Evolutionary conservation across 495 filamentous ascomycete genomes (phyloP).

Genomic region (Neurospora tetraspora): DNA sequence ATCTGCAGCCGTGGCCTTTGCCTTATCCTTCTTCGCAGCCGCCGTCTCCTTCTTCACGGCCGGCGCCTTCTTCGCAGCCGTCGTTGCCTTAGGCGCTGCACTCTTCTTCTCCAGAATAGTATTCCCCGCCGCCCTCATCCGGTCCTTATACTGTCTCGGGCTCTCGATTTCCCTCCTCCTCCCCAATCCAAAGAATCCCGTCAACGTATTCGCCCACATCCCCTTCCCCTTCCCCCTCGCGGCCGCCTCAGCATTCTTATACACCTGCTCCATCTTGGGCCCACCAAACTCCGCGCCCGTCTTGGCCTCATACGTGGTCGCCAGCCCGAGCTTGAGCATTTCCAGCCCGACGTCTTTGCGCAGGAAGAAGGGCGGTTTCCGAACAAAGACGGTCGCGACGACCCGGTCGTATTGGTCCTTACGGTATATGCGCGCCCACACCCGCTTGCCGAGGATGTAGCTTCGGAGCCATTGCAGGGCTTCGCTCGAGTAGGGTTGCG

Average conservation of each 20-base stretch:
- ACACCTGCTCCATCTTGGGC: conserved; percentile 43
- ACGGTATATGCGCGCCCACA: conserved; percentile 69
- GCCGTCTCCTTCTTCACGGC: background rate
- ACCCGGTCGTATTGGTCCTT: conserved; percentile 88
- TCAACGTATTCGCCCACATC: conserved; percentile 51
- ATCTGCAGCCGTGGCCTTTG: background rate
- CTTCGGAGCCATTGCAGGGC: conserved; percentile 65
- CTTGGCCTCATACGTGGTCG: conserved; percentile 89
- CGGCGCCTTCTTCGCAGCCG: background rate
- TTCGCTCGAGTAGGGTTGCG: conserved; percentile 73
- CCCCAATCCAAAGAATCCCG: conserved; percentile 15
- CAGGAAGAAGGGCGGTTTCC: conserved; percentile 47
- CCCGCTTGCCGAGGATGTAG: conserved; percentile 62
- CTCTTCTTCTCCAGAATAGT: background rate
- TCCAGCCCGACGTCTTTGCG: conserved; percentile 77
- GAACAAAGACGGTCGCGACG: conserved; percentile 75
- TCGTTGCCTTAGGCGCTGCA: background rate
- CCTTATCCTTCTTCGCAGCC: conserved; percentile 1
- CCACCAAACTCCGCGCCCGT: conserved; percentile 78
- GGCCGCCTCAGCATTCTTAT: conserved; percentile 58
- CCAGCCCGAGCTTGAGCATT: conserved; percentile 75
- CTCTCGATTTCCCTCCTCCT: conserved; percentile 55
- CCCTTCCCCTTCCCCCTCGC: conserved; percentile 62
- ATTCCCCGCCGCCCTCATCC: conserved; percentile 37
- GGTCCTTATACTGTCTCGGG: conserved; percentile 76